Evolutionary conservation across 805 yeast species (phyloP).

Genomic region (Metschnikowia peoriensis): DNA sequence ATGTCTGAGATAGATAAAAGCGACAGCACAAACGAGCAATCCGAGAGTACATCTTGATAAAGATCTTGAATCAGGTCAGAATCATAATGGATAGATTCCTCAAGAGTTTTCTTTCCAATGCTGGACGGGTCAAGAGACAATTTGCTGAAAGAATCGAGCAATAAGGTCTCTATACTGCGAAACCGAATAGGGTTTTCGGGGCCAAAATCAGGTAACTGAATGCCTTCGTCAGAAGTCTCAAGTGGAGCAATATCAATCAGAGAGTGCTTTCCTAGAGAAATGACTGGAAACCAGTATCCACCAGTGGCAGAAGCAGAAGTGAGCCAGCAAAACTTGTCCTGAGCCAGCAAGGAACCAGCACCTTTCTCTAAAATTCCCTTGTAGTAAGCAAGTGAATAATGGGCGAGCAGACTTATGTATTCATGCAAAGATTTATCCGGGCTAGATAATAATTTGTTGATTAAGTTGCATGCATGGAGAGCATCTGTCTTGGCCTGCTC

Average conservation of each 20-base stretch:
- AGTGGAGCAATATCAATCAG: slow-evolving; percentile 11
- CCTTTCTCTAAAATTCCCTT: slow-evolving; percentile 9
- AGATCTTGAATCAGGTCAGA: slow-evolving; percentile 18
- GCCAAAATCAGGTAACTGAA: slow-evolving; percentile 7
- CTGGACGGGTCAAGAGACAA: too few relatives aligned
- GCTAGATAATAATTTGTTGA: slow-evolving; percentile 8
- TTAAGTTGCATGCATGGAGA: slow-evolving; percentile 9
- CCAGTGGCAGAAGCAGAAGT: slow-evolving; percentile 13
- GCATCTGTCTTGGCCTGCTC: slow-evolving; percentile 11
- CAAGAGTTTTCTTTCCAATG: too few relatives aligned
- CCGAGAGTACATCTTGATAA: slow-evolving; percentile 52
- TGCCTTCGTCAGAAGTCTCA: not conserved
- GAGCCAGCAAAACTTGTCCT: slow-evolving; percentile 18
- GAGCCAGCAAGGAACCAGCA: slow-evolving; percentile 12
- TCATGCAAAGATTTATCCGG: not conserved
- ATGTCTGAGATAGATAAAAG: slow-evolving; percentile 46
- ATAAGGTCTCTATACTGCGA: not conserved
- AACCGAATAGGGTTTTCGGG: slow-evolving; percentile 1
- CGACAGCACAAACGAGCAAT: slow-evolving; percentile 78
- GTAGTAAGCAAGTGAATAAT: slow-evolving; percentile 11
- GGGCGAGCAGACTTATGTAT: slow-evolving; percentile 7
- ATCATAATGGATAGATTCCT: not conserved
- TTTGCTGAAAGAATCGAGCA: not conserved
- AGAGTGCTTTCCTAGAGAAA: slow-evolving; percentile 4
- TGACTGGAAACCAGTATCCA: slow-evolving; percentile 17